Evolutionary conservation across 306 rosid species (phyloP).

Genomic region (Begonia loranthoides): DNA sequence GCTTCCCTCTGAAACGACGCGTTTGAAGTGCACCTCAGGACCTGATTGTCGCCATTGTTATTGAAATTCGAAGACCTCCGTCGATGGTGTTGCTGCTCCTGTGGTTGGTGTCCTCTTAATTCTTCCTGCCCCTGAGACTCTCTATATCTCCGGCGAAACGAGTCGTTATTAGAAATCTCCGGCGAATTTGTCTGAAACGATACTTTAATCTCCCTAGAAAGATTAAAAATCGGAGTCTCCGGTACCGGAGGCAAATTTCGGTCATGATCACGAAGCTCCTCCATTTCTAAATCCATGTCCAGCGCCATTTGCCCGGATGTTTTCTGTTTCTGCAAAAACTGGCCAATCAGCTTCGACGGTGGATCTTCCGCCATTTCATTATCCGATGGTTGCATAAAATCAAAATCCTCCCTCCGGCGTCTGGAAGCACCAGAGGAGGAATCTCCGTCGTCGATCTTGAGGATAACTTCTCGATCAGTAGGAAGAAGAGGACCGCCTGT

Average conservation of each 20-base stretch:
- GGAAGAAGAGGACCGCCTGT: conserved; percentile 5
- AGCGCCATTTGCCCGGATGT: conserved; percentile 57
- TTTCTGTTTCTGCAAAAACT: conserved; percentile 53
- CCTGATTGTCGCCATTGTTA: conserved; percentile 14
- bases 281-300: conserved; percentile 97
- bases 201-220: conserved; percentile 42
- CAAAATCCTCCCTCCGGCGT: conserved; percentile 17
- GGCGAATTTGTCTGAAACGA: conserved; percentile 31
- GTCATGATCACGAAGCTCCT: conserved; percentile 35
- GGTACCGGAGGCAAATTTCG: conserved; percentile 28
- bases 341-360: conserved; percentile 62
- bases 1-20: conserved; percentile 29
- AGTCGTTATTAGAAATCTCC: conserved; percentile 18
- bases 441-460: conserved; percentile 39
- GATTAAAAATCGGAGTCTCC: conserved; percentile 31
- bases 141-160: conserved; percentile 30
- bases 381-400: conserved; percentile 15
- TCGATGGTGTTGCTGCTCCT: conserved; percentile 7
- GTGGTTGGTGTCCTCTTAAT: conserved; percentile 17
- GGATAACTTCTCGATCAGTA: conserved; percentile 27
- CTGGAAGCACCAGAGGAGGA: conserved; percentile 2
- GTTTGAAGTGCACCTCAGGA: conserved; percentile 31
- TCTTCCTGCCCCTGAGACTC: conserved; percentile 14
- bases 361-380: conserved; percentile 38
- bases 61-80: conserved; percentile 10